Base-by-base conservation (phyloP, 805 yeast genomes). In the Kodamaea laetipori region DNA sequence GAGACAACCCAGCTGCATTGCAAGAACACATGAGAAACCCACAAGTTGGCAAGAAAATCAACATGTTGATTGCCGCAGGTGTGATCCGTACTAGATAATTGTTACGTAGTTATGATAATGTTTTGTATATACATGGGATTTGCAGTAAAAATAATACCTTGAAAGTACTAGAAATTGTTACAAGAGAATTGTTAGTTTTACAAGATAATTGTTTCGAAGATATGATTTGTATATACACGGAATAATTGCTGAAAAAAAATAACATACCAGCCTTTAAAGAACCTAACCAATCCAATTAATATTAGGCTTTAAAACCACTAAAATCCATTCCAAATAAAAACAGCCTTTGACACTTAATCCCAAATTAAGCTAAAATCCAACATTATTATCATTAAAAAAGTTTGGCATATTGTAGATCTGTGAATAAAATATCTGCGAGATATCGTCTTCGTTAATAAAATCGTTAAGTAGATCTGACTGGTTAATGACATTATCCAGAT, bases 11-110 rank as follows among this genome's bases (percentile, higher is more conserved):
- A 39, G 96, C 96, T 35, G 98, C 98, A 43, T 77, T 94, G 56
- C 95, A 87, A 64, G 97, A 92, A 58, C 99, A 94, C 70, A 90
- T 94, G 97, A 86, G 81, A 76, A 94, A 94, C 69, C 98, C 99
- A 31, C 95, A 82, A 48, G 86, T 94, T 39, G 80, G 82, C 60
- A 84, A 82, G 66, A 94, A 94, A 80, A 82, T 94, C 56, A 84
- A 86, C 66, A 77, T 86, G 55, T 78, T 94, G 66, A 84, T 90
- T 63, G 96, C 97, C 44, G 97, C 98, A 13, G 99, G 99, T 65
- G 86, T 94, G 44, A 90, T 94, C 59, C 84, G 96, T 64, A 89
- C 96, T 24, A 83, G 96, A 61, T 84, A 63, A 48, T 28, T 26
- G 30, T 34, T 30, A 44, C 36, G 41, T 40, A 19, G 17, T 25